phyloP scores from a whole-genome alignment of 2,329 filamentous ascomycete genomes.

The Calonectria naviculata region DNA sequence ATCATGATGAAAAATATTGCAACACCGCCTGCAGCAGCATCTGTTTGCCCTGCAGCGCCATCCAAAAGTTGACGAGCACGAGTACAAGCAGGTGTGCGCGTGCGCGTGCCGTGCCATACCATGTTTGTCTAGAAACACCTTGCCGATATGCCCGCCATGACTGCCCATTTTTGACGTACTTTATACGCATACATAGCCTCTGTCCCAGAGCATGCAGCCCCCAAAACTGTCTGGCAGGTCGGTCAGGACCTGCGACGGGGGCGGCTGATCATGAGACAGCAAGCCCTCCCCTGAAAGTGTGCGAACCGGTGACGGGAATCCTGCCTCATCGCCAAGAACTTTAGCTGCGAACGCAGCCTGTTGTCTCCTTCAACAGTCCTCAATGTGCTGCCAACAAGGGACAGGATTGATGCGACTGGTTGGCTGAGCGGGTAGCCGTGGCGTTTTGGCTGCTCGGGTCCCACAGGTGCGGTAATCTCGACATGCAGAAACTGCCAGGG shows the following conservation, averaged over 20 bases:
- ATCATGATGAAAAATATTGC: slow-evolving; percentile 33
- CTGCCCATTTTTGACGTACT: neutral
- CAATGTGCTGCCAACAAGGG: neutral
- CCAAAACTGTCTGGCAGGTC: neutral
- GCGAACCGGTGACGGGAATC: slow-evolving; percentile 19
- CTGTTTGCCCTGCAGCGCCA: slow-evolving; percentile 27
- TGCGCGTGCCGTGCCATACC: neutral
- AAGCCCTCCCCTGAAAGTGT: slow-evolving; percentile 21
- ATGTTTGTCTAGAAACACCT: neutral
- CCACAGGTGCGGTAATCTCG: slow-evolving; percentile 25
- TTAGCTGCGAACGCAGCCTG: slow-evolving; percentile 20
- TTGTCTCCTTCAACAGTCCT: neutral
- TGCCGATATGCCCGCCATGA: neutral
- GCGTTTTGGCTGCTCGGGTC: slow-evolving; percentile 22
- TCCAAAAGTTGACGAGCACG: slow-evolving; percentile 5
- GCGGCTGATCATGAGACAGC: slow-evolving; percentile 4
- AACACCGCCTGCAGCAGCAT: slow-evolving; percentile 26
- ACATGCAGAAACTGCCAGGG: slow-evolving; percentile 21
- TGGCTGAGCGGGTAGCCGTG: slow-evolving; percentile 22
- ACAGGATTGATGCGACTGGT: slow-evolving; percentile 17
- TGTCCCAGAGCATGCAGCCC: neutral
- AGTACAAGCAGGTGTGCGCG: neutral
- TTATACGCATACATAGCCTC: neutral
- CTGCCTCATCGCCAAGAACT: slow-evolving; percentile 25
- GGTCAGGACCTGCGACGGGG: slow-evolving; percentile 6